A percentile compares a stretch with the other conserved stretches of the same genome.
phyloP scores from a whole-genome alignment of 2,329 filamentous ascomycete species.

The Pyricularia pennisetigena region DNA sequence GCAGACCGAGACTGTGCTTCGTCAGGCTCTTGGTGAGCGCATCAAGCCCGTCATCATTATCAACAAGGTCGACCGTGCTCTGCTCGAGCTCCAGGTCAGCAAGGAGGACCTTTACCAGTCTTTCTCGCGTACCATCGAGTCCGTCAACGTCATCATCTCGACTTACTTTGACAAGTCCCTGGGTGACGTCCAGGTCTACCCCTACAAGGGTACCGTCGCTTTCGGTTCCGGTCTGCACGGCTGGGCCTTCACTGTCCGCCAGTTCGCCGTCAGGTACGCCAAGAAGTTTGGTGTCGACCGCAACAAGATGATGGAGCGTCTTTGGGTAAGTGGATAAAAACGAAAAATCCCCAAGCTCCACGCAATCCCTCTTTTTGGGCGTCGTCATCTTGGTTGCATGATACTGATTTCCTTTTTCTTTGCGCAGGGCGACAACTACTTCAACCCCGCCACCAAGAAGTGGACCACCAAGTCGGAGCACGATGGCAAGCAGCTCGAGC shows the following conservation, averaged over 20 bases:
- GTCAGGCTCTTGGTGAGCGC: slow-evolving; percentile 98
- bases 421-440: slow-evolving; percentile 81
- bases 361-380: too few relatives aligned
- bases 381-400: slow-evolving; percentile 7
- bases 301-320: slow-evolving; percentile 99
- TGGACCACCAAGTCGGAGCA: slow-evolving; percentile 82
- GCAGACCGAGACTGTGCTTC: slow-evolving; percentile 98
- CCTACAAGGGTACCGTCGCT: slow-evolving; percentile 92
- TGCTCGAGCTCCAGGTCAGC: slow-evolving; percentile 95
- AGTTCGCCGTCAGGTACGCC: slow-evolving; percentile 91
- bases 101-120: slow-evolving; percentile 99
- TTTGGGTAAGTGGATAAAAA: slow-evolving; percentile 65
- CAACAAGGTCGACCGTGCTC: slow-evolving; percentile 99
- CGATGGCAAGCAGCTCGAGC: slow-evolving; percentile 86
- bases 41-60: slow-evolving; percentile 99
- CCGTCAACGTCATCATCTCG: slow-evolving; percentile 99
- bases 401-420: neutral
- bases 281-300: slow-evolving; percentile 99
- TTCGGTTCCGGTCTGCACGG: slow-evolving; percentile 99
- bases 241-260: slow-evolving; percentile 98
- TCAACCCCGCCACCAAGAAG: slow-evolving; percentile 99
- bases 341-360: neutral
- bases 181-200: slow-evolving; percentile 98
- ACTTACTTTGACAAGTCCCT: slow-evolving; percentile 97
- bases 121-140: slow-evolving; percentile 99